phyloP scores from a whole-genome alignment of 31 red algal genomes.

The Odonthalia washingtoniensis region DNA sequence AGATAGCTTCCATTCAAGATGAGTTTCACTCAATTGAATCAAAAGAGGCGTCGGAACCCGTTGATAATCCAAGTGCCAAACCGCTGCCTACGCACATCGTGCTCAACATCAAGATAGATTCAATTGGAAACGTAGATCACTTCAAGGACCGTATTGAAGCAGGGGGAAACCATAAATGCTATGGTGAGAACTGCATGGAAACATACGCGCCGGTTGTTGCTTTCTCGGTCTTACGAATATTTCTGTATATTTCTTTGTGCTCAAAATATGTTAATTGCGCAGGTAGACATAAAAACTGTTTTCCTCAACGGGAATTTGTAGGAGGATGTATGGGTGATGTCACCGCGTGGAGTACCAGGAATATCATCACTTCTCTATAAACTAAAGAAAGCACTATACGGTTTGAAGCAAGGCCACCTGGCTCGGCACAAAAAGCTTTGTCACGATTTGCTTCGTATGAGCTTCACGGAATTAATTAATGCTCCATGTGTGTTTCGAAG shows the following conservation, averaged over 20 bases:
- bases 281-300: constrained; percentile 26
- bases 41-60: not conserved
- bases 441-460: not conserved
- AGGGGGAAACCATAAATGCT: not conserved
- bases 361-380: not conserved
- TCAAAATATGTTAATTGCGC: constrained; percentile 17
- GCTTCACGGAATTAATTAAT: too few species aligned
- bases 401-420: constrained; percentile 11
- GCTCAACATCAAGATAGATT: not conserved
- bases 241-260: not conserved
- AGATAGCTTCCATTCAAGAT: not conserved
- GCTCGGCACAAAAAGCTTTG: constrained; percentile 6
- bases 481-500: too few species aligned
- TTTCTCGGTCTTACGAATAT: not conserved
- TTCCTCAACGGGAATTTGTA: constrained; percentile 29
- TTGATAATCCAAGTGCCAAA: not conserved
- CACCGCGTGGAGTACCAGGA: constrained; percentile 13
- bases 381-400: constrained; percentile 32
- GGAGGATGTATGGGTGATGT: constrained; percentile 12
- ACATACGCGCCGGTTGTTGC: constrained; percentile 5
- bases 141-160: not conserved
- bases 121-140: not conserved
- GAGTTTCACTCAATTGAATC: not conserved
- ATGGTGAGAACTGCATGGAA: constrained; percentile 10
- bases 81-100: not conserved